Base-by-base conservation (phyloP, 2,329 filamentous ascomycete species). In the Sporothrix phasma region DNA sequence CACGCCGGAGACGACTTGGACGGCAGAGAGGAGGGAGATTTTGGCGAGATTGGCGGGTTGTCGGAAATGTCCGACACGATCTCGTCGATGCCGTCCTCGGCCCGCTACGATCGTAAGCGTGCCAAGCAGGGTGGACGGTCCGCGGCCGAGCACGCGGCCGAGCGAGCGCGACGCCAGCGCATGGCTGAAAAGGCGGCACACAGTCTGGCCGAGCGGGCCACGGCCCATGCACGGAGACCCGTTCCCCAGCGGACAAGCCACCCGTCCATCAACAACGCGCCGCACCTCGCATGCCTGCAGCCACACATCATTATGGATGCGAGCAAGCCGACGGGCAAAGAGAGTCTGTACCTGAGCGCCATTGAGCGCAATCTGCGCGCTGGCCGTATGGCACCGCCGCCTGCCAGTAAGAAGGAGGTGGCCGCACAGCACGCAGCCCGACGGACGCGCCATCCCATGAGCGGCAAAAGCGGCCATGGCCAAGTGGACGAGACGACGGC, bases 281-380 rank as follows among this genome's bases (percentile, higher is more conserved):
- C 78, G 17, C 84, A 88, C 71, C 78, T 87, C n/a, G 76, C 78
- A 8, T 77, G 79, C 49, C 75, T 86, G 29, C 74, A 77, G 7
- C 86, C 88, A 2, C 84, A 88, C 70, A 79, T 93, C 63, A 89
- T 96, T 65, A 79, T 89, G 24, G 87, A 89, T 66, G 90, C 92
- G 1, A 89, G 89, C 67, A 88, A 88, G 68, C 88, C 91, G 1
- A 90, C 87, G 1, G 87, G 89, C 15, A 80, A 88, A 53, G 91
- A 96, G 74, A 89, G 88, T 1, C 81, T 89, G 19, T 96, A 87
- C 70, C 76, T 88, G 13, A 79, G 79, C n/a, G 82, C 84, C 45
- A 85, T 87, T 63, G 81, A 77, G 6, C 76, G 76, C 56, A 77
- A 84, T 10, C 78, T 87, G 7, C 65, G 69, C 24, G 68, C 70